Base-by-base conservation (phyloP, 2,329 filamentous ascomycete species). In the Grosmannia clavigera region DNA sequence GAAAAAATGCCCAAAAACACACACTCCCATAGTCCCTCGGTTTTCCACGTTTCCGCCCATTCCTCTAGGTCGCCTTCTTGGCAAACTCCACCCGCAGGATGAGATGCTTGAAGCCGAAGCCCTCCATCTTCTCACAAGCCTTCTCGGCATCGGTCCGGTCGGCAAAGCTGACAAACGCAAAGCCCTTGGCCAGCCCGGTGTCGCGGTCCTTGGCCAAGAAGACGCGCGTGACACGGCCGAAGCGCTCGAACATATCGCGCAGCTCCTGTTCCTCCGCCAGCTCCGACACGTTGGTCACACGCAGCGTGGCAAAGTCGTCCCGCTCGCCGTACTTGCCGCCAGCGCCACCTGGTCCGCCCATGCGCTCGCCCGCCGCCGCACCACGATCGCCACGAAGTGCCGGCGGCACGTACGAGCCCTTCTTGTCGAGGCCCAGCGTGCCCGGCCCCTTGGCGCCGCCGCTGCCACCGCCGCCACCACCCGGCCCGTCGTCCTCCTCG, bases 131-230 rank as follows among this genome's bases (percentile, higher is more conserved):
- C 77, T 88, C 87, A 78, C 90, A 95, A 50, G 94, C 94, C 78
- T 88, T 89, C 68, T 89, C 88, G 67, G 94, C 94, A 74, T 99
- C 94, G 67, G 80, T 75, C 67, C 94, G 81, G 74, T 99, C 94
- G 62, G 87, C 89, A 71, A 94, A 99, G 75, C 90, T 95, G 80
- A 99, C 95, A 74, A 99, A 99, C 31, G 95, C 95, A 73, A 99
- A 99, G 64, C 94, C 94, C 84, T 99, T 99, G 68, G 94, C 94
- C 73, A 92, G 79, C 63, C 91, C 90, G 50, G 94, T 99, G 69
- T 99, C 94, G 72, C 94, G 82, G 78, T 99, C 94, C 82, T 96
- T 97, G 69, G 94, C 94, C 70, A 99, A 76, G 81, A 99, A 99
- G 57, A 99, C 94, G 74, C 94, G 86, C 61, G 92, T 97, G 71